A percentile compares a stretch with the other conserved stretches of the same genome.
phyloP scores from a whole-genome alignment of 2,329 filamentous ascomycete species.

The Periconia digitata region DNA sequence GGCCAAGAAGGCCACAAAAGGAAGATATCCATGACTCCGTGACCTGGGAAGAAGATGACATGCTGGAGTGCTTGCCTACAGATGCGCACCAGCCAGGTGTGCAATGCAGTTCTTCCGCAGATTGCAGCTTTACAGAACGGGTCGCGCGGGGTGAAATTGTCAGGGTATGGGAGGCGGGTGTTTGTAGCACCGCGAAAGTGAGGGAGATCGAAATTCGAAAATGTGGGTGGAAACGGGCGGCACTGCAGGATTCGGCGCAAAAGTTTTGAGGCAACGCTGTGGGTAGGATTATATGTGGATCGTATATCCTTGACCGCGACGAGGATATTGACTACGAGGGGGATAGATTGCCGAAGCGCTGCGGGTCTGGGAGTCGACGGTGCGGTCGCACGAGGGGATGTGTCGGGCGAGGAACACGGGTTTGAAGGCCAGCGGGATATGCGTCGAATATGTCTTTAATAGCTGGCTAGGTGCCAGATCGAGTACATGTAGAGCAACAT shows the following conservation, averaged over 20 bases:
- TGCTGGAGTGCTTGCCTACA: slow-evolving; percentile 27
- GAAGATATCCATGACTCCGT: slow-evolving; percentile 96
- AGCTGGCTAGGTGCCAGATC: slow-evolving; percentile 1
- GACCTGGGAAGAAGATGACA: slow-evolving; percentile 60
- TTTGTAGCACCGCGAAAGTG: slow-evolving; percentile 16
- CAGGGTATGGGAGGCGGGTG: slow-evolving; percentile 7
- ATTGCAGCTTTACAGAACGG: neutral
- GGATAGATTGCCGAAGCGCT: slow-evolving; percentile 3
- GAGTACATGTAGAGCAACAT: slow-evolving; percentile 3
- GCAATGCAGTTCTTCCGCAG: neutral
- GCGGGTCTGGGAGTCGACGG: neutral
- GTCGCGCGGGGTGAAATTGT: neutral
- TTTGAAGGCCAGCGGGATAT: neutral
- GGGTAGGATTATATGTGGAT: neutral
- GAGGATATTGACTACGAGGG: slow-evolving; percentile 2
- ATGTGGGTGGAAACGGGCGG: slow-evolving; percentile 23
- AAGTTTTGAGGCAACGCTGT: neutral
- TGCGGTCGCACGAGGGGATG: neutral
- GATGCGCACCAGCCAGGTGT: slow-evolving; percentile 3
- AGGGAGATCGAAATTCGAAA: slow-evolving; percentile 29
- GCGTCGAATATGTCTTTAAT: neutral
- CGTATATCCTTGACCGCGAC: slow-evolving; percentile 9
- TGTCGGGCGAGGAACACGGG: neutral
- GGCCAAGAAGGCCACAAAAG: slow-evolving; percentile 91
- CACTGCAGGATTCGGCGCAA: neutral